These are phyloP conservation scores for Fraxinus americana DNA, from an alignment of 257 asterid genomes.

Conservation along the genomic window DNA sequence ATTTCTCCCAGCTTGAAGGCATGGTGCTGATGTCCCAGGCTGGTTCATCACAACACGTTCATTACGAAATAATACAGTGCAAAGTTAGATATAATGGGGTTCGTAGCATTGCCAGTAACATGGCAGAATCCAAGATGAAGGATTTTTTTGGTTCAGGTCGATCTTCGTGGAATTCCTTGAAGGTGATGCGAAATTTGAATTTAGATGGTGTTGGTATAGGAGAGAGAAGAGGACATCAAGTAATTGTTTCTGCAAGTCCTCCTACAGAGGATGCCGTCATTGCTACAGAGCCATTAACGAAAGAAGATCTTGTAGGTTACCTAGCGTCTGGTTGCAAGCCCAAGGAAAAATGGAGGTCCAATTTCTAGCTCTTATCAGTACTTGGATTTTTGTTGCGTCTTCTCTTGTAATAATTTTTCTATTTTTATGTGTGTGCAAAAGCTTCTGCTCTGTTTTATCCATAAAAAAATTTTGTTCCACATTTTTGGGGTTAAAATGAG, in stretches of 20 bases:
- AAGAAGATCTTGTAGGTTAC: constrained; percentile 78
- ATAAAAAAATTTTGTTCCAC: background rate
- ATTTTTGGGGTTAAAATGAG: constrained; percentile 5
- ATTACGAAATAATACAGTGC: constrained; percentile 41
- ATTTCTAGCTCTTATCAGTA: constrained; percentile 53
- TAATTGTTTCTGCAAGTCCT: constrained; percentile 90
- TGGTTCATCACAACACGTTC: constrained; percentile 55
- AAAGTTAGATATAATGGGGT: constrained; percentile 38
- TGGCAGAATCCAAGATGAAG: constrained; percentile 46
- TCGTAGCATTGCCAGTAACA: constrained; percentile 25
- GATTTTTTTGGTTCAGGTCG: constrained; percentile 40
- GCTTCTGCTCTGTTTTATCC: background rate
- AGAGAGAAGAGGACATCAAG: constrained; percentile 40
- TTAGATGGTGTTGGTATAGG: constrained; percentile 35
- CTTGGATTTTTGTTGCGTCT: constrained; percentile 32
- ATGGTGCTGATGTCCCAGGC: constrained; percentile 78
- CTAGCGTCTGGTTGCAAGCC: constrained; percentile 98
- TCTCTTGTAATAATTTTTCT: constrained; percentile 13
- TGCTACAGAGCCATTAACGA: constrained; percentile 82
- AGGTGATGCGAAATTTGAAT: constrained; percentile 32
- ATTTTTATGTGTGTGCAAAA: constrained; percentile 14
- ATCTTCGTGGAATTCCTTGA: constrained; percentile 45
- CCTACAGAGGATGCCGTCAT: constrained; percentile 87
- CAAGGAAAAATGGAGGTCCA: constrained; percentile 91
- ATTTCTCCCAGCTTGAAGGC: constrained; percentile 44